Evolutionary conservation across 176 grass and related monocot species (phyloP).

Genomic region (Oryza punctata): DNA sequence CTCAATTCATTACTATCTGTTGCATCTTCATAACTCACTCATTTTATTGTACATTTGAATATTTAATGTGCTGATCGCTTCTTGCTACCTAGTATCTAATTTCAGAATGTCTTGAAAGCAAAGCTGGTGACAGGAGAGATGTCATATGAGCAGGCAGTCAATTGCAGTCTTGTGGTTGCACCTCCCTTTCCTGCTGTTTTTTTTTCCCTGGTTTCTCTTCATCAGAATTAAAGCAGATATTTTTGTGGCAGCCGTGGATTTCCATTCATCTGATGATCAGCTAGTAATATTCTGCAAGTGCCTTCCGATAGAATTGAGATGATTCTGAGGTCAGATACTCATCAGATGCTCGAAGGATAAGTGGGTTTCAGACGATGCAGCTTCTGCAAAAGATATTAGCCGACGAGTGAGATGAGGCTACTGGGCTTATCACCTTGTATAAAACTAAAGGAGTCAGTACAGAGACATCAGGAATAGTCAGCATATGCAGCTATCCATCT

Average conservation of each 20-base stretch:
- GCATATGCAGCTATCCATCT: constrained; percentile 3
- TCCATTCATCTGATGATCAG: neutral
- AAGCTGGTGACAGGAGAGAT: neutral
- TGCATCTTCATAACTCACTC: neutral
- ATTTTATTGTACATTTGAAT: neutral
- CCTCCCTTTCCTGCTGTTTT: neutral
- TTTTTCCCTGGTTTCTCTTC: neutral
- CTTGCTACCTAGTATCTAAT: neutral
- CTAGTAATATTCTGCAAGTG: neutral
- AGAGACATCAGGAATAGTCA: neutral
- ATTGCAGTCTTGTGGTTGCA: neutral
- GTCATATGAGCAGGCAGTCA: constrained; percentile 27
- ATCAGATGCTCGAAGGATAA: constrained; percentile 13
- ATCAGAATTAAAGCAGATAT: neutral
- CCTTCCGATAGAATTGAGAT: neutral
- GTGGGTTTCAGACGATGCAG: constrained; percentile 33
- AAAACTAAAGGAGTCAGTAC: neutral
- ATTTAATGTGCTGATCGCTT: neutral
- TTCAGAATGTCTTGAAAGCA: neutral
- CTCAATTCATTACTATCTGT: neutral
- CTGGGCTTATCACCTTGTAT: neutral
- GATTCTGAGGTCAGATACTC: constrained; percentile 31
- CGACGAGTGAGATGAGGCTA: neutral
- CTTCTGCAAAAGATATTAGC: neutral
- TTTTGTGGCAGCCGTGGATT: neutral